Base-by-base conservation (phyloP, 768 basidiomycete species). In the Tylopilus balloui region DNA sequence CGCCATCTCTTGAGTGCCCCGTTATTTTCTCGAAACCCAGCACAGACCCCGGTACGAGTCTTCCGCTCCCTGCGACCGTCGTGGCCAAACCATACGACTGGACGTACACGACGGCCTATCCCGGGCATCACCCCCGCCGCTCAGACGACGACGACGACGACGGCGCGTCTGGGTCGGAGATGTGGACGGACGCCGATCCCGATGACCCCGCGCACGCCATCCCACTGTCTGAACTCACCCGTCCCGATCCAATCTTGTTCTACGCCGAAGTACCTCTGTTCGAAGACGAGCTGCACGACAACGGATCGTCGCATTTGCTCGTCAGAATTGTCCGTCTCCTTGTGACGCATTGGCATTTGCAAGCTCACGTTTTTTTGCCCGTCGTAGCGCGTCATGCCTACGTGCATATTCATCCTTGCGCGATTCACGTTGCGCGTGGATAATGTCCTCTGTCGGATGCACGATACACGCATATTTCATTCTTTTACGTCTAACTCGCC, bases 281-380 rank as follows among this genome's bases (percentile, higher is more conserved):
- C 63, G 95, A 99, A 62, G 93, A 97, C 65, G 96, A 99, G 66
- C 74, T 98, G 38, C 93, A 97, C 62, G 96, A 99, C 63, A 97
- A 98, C 62, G 96, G 96, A 0, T 82, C 90, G 6, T 93, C 93
- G 1, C 78, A 83, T 25, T 67, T 92, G 2, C 77, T 92, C 23
- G 86, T 92, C 39, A 77, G 93, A 59, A 91, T 97, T 50, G 94
- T 97, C 64, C 69, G 90, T 78, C 13, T 17, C 3, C 9, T 17
- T 13, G 21, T 24, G n/a, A n/a, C n/a, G n/a, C 6, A 19, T 6
- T 41, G 6, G n/a, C 8, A 10, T 25, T 3, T n/a, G n/a, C n/a
- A n/a, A n/a, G n/a, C n/a, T n/a, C n/a, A n/a, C n/a, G n/a, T 15
- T 24, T 9, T 21, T 3, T 13, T 25, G 10, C 24, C 13, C 34